Conservation (phyloP, 352 stramenopile species). For the Pythium rishiriense region DNA sequence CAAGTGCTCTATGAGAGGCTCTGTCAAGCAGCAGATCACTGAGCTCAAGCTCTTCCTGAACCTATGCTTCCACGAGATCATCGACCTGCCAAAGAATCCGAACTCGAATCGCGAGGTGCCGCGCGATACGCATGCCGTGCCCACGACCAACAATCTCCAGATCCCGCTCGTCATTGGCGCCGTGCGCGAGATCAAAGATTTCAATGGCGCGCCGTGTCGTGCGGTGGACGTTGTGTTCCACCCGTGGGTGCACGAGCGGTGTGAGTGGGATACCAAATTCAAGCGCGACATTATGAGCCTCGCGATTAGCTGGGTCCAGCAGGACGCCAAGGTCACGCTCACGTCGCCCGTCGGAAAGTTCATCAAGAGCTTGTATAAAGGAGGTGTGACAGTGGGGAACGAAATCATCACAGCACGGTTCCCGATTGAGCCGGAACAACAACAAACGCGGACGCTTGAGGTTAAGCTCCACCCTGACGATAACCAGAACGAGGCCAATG, state of each 20-base stretch:
- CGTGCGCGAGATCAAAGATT: constrained; percentile 51
- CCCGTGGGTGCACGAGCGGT: constrained; percentile 72
- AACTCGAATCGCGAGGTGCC: constrained; percentile 65
- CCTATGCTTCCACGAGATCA: constrained; percentile 65
- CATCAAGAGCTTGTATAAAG: constrained; percentile 87
- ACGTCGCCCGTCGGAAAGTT: constrained; percentile 56
- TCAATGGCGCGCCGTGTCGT: constrained; percentile 39
- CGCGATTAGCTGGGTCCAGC: constrained; percentile 74
- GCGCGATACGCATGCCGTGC: constrained; percentile 54
- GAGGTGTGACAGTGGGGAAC: constrained; percentile 46
- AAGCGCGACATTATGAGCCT: constrained; percentile 83
- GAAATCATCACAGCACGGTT: constrained; percentile 85
- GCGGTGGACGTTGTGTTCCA: constrained; percentile 81
- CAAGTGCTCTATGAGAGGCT: constrained; percentile 63
- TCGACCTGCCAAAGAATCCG: constrained; percentile 76
- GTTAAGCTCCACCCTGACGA: constrained; percentile 19
- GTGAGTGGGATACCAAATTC: constrained; percentile 75
- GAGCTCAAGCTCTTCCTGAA: constrained; percentile 83
- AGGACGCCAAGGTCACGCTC: constrained; percentile 46
- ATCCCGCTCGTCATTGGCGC: constrained; percentile 74
- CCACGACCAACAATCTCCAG: constrained; percentile 72
- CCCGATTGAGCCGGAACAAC: constrained; percentile 44
- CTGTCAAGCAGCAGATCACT: constrained; percentile 57
- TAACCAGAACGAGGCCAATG: constrained; percentile 9
- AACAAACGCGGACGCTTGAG: constrained; percentile 24